Evolutionary conservation across 1,139 yeast species (phyloP), one percentile per base, ranked within the genome.

Genomic region (Saccharomyces hybrid): DNA sequence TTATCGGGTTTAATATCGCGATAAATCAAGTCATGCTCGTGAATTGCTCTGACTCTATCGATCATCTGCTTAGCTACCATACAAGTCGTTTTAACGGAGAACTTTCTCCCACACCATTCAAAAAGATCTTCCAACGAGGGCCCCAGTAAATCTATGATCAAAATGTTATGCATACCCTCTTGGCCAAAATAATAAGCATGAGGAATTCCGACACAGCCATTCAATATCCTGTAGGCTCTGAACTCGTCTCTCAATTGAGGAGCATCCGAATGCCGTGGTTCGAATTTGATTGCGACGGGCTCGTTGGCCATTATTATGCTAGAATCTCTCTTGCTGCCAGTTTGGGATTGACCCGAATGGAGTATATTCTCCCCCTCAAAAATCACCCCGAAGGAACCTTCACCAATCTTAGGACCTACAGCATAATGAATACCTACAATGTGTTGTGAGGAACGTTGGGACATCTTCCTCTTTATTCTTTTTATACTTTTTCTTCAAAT

Each of bases 1-100:
- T 91, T 91, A 72, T 91, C 98, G 9, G 98, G 98, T 74, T 91
- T 91, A 67, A 91, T 91, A 72, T 91, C 98, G 68, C 98, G 79
- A 73, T 91, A 91, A 62, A 91, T 91, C 61, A 91, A 79, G 70
- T 88, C 91, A 71, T 88, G 90, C 61, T 86, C 87, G 73, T 91
- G 98, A 57, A 91, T 90, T 56, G 85, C 81, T 73, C 89, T 91
- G 48, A 91, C 90, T 59, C 95, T 78, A 46, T 83, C 77, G 63
- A 90, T 82, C 98, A 91, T 91, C 74, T 91, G 97, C 64, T 85
- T 85, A 32, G 97, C 95, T 50, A 89, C 84, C 76, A 88, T 88
- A 52, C 87, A 93, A 7, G 89, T 95, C 1, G 98, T 91, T 73
- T 91, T 90, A 57, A 87, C 82, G 53, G 85, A 78, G 70, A 93